phyloP scores from a whole-genome alignment of 345 rosid genomes.

The Hypericum androsaemum region DNA sequence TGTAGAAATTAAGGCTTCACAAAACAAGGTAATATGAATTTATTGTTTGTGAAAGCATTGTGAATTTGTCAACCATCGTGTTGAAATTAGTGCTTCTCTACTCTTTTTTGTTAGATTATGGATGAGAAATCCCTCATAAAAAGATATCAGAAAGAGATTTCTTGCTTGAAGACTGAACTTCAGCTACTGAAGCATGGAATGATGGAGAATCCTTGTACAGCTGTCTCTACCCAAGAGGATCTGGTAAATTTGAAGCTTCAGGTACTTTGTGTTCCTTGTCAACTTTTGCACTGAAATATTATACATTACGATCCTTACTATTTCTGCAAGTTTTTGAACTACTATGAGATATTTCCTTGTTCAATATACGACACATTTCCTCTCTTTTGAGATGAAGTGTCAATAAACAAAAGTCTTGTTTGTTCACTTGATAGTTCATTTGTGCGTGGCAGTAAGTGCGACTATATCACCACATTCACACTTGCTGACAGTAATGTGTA shows the following conservation, averaged over 20 bases:
- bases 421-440: too few relatives aligned
- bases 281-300: not conserved
- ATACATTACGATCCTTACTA: constrained; percentile 6
- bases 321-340: not conserved
- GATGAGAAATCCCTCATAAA: constrained; percentile 77
- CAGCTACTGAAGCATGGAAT: constrained; percentile 47
- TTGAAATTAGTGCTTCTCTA: constrained; percentile 10
- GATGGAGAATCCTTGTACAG: constrained; percentile 29
- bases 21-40: constrained; percentile 43
- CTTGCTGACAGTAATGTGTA: too few relatives aligned
- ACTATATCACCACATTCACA: too few relatives aligned
- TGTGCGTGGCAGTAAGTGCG: too few relatives aligned
- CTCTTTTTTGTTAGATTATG: constrained; percentile 33
- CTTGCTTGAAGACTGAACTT: constrained; percentile 55
- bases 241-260: constrained; percentile 56
- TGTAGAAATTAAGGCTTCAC: constrained; percentile 55
- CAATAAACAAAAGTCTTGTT: too few relatives aligned
- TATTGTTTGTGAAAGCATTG: not conserved
- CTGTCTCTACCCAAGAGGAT: constrained; percentile 46
- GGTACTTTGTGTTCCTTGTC: constrained; percentile 28
- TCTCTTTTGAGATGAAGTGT: too few relatives aligned
- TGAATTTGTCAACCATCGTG: constrained; percentile 1
- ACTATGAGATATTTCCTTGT: not conserved
- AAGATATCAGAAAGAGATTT: constrained; percentile 63
- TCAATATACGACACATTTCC: too few relatives aligned